Evolutionary conservation across 139 green algal genomes (phyloP).

Genomic region (Asterochloris erici): DNA sequence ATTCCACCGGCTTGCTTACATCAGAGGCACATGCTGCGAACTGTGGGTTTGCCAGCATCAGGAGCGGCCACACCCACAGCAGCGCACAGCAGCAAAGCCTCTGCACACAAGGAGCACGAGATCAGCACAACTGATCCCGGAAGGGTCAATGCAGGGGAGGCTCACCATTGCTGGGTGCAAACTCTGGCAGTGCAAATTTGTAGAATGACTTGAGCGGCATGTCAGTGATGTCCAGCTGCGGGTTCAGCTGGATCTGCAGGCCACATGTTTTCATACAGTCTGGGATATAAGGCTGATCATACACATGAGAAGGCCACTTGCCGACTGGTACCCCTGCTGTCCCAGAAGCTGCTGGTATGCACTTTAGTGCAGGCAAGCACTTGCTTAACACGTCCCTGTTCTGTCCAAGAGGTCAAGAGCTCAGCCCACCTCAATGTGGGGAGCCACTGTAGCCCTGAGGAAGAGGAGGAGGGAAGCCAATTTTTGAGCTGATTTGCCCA

Average conservation of each 20-base stretch:
- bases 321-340: no score
- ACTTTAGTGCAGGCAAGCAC: no score
- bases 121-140: no score
- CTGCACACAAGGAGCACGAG: no score
- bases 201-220: slow-evolving; percentile 93
- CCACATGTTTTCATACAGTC: slow-evolving; percentile 7
- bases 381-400: slow-evolving; percentile 1
- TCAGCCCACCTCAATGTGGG: slow-evolving; percentile 13
- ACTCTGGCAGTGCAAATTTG: slow-evolving; percentile 57
- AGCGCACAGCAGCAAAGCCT: no score
- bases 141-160: background rate
- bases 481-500: slow-evolving; percentile 43
- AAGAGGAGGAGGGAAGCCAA: slow-evolving; percentile 46
- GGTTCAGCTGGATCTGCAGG: slow-evolving; percentile 50
- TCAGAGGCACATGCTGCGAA: no score
- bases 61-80: no score
- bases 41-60: no score
- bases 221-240: slow-evolving; percentile 58
- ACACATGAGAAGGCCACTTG: no score
- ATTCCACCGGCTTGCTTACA: no score
- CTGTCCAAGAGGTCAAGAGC: background rate
- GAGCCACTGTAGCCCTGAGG: slow-evolving; percentile 31
- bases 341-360: no score
- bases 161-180: background rate
- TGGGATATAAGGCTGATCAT: no score